Percentiles rank a stretch among this genome's conserved stretches.
Evolutionary conservation across 441 rosid genomes (phyloP).

Genomic region (Mallotus japonicus): DNA sequence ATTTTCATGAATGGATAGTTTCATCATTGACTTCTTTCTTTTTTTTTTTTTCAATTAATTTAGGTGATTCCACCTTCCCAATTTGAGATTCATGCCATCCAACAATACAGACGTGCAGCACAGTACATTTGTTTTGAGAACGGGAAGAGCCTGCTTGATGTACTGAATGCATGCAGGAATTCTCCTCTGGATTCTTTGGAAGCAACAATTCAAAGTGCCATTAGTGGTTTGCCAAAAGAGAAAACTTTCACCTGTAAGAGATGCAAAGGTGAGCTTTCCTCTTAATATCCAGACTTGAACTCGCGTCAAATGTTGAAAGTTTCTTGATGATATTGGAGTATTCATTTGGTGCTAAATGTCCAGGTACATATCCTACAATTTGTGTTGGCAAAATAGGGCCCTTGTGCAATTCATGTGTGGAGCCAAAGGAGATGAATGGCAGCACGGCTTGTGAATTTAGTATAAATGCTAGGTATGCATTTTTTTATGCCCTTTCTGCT

Average conservation of each 20-base stretch:
- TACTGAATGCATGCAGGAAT: constrained; percentile 75
- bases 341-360: constrained; percentile 27
- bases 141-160: constrained; percentile 96
- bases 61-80: constrained; percentile 95
- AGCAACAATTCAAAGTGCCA: constrained; percentile 63
- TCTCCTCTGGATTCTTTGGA: constrained; percentile 72
- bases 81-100: constrained; percentile 97
- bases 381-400: constrained; percentile 75
- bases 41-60: constrained; percentile 20
- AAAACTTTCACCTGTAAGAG: constrained; percentile 75
- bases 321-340: constrained; percentile 19
- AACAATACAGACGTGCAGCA: constrained; percentile 86
- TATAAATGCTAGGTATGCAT: constrained; percentile 44
- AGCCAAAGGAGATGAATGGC: constrained; percentile 45
- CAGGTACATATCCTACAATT: constrained; percentile 62
- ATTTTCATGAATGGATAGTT: constrained; percentile 21
- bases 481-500: neutral
- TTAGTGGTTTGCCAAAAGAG: constrained; percentile 63
- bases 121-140: constrained; percentile 97
- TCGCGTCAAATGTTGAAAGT: constrained; percentile 1
- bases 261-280: constrained; percentile 68
- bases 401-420: constrained; percentile 69
- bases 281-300: constrained; percentile 10
- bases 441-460: constrained; percentile 34
- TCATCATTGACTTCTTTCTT: constrained; percentile 14